Evolutionary conservation across 2,329 filamentous ascomycete genomes (phyloP), one percentile per base, ranked within the genome.

Genomic region (Stagonosporopsis vannaccii): DNA sequence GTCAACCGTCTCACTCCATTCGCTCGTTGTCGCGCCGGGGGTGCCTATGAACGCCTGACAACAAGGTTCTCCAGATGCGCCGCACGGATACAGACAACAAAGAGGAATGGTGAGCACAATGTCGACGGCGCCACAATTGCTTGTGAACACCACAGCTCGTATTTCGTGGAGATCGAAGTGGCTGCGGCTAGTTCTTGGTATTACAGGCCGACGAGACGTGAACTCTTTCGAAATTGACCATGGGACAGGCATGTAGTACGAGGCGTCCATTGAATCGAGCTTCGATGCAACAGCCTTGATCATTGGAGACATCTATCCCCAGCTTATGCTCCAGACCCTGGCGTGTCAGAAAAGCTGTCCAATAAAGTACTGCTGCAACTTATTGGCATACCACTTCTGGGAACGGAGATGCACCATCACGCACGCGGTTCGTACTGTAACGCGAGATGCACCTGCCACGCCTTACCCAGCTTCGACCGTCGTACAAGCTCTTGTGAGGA

Each of bases 1-100:
- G 30, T 36, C 17, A 35, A 36, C 26, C 11, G 40, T 7, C 5
- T 17, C 20, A 35, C 9, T 17, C 35, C 26, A 58, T 49, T 48
- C 32, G 40, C 25, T 55, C 44, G 17, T 48, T 57, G 44, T 52
- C 39, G 42, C 25, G 19, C 48, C 42, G 28, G 42, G 40, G 37
- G 44, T 35, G 25, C 35, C 32, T 50, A 53, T 51, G 36, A 15
- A 59, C 32, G 61, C 56, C 56, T 59, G 42, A 60, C n/a, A 49
- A 54, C 66, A 70, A 57, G 68, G 65, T 69, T 71, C 68, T 71
- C 70, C 67, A 70, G 65, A 72, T 65, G 51, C 59, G 62, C 62
- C 60, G 59, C 66, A 65, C 68, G 67, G 70, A 41, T 71, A 65
- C 70, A 66, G 67, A 69, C 54, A 22, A 62, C 57, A 53, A 67